Base-by-base conservation (phyloP, 2,329 filamentous ascomycete species). In the Drechslerella dactyloides region DNA sequence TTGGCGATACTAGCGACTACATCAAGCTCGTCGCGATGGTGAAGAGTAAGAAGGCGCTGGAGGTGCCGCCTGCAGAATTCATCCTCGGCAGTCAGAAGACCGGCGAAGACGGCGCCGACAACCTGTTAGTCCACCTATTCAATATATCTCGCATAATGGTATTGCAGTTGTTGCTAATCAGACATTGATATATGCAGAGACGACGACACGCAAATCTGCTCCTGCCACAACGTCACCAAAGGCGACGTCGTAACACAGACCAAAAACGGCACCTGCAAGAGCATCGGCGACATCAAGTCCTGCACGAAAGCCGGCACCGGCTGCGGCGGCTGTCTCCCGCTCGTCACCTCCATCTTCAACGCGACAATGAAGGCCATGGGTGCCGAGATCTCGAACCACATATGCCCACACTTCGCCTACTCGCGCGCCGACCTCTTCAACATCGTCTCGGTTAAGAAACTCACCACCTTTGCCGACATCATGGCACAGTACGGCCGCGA, bases 251-350 rank as follows among this genome's bases (percentile, higher is more conserved):
- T 89, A 50, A 84, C 85, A 2, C 82, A 82, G 1, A 85, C 93
- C 78, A 93, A 93, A 76, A 86, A 89, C 59, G 91, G 90, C 42
- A 87, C 84, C 1, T 96, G 91, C 83, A 94, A 90, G 78, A 89
- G 89, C 24, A 85, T 96, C 50, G 88, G 87, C 58, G 89, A 93
- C 61, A 84, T 96, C 78, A 96, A 96, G 80, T 86, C 89, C 1
- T 96, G 91, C 82, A 96, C 92, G 15, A 96, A 96, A 79, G 91
- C 91, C 17, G 92, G 92, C 44, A 96, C 90, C 0, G 92, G 92
- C 1, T 96, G 92, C 77, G 92, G 91, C 75, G 92, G 92, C 6
- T 96, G 92, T 78, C 87, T 96, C 85, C 91, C 92, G 4, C 85
- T 96, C 3, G 89, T 96, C 1, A 90, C 91, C 62, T 89, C 87